Evolutionary conservation across 169 alveolate species (phyloP), one percentile per base, ranked within the genome.

Genomic region (Plasmodium yoelii): DNA sequence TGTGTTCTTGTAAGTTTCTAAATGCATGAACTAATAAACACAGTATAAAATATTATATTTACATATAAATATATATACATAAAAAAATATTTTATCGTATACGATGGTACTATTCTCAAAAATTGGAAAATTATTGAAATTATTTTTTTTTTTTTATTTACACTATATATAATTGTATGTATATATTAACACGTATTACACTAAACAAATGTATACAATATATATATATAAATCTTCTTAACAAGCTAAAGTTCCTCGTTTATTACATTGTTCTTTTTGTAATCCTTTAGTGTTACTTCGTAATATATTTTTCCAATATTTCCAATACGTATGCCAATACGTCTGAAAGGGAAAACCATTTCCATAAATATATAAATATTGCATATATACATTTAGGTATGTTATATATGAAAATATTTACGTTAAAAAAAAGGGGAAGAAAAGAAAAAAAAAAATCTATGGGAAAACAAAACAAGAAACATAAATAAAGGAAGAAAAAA

Each of bases 281-380:
- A 61, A 53, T 92, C 92, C 61, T 87, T 82, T 64, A 82, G 28
- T 22, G 71, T 82, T 10, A 94, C 73, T 71, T 94, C 95, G 60
- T 94, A 94, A 69, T 60, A 94, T 12, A 94, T 55, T 70, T 94
- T 92, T 34, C 95, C 95, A 39, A 87, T 87, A 42, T 65, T 47
- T 55, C 94, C 95, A 22, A 94, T 59, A 26, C 91, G 91, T 47
- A 94, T 77, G 19, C 96, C 96, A 19, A 94, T 64, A 22, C 96
- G 80, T 74, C 95, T 94, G 80, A 22, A 61, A 42, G 64, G 15
- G 3, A 24, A 19, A 12, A 19, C 15, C 39, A 51, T 46, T 28
- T 64, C 5, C 2, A 44, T 15, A 12, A 47, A 47, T 51, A 51
- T 51, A n/a, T 49, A 49, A 49, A 49, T 13, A 13, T 51, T 12